A percentile compares a stretch with the other conserved stretches of the same genome.
phyloP scores from a whole-genome alignment of 176 grass and related monocot genomes.

The Otatea glauca region DNA sequence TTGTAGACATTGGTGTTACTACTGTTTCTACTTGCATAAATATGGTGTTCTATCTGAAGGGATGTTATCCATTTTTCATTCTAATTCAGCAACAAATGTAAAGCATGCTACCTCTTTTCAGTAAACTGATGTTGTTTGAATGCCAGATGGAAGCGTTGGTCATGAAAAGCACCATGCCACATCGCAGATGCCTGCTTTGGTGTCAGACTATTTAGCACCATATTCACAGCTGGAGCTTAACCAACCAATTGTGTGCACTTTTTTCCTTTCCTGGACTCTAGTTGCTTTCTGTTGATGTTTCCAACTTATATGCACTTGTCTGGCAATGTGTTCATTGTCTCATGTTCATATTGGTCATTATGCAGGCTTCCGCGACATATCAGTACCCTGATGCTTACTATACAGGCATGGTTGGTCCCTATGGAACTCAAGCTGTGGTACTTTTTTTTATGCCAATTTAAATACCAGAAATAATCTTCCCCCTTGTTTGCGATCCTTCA shows the following conservation, averaged over 20 bases:
- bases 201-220: constrained; percentile 69
- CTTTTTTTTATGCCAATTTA: constrained; percentile 36
- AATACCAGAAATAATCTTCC: neutral
- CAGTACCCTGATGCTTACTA: constrained; percentile 88
- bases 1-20: neutral
- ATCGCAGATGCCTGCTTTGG: constrained; percentile 55
- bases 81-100: neutral
- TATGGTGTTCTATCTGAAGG: neutral
- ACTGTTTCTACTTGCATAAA: neutral
- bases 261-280: constrained; percentile 19
- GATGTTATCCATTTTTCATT: neutral
- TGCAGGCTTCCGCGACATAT: constrained; percentile 84
- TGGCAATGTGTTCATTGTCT: neutral
- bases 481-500: neutral
- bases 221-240: constrained; percentile 82
- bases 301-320: neutral
- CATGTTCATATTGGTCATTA: constrained; percentile 41
- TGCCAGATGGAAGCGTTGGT: constrained; percentile 59
- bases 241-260: constrained; percentile 71
- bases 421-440: constrained; percentile 86
- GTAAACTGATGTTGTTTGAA: constrained; percentile 26
- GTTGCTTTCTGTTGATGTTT: constrained; percentile 10
- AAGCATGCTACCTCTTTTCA: neutral
- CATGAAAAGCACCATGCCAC: constrained; percentile 60
- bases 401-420: constrained; percentile 65